These are phyloP conservation scores for Emericellopsis cladophorae DNA, from an alignment of 2,329 filamentous ascomycete genomes.

Conservation along the genomic window DNA sequence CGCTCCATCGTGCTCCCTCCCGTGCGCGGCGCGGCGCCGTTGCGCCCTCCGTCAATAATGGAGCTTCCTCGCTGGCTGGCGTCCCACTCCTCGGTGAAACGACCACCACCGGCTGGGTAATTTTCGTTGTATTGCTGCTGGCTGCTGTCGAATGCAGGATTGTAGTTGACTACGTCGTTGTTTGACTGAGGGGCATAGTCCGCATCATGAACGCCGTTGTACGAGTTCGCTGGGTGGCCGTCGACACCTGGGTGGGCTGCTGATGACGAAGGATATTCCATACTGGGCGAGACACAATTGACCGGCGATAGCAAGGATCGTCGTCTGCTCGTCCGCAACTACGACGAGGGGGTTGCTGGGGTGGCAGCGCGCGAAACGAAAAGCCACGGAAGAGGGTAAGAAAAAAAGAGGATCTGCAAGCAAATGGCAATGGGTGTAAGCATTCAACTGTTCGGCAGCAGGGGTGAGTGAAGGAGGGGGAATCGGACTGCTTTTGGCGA, in stretches of 20 bases:
- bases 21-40: slow-evolving; percentile 5
- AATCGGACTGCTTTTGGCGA: too few relatives aligned
- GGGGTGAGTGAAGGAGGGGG: too few relatives aligned
- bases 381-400: neutral
- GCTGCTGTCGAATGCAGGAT: neutral
- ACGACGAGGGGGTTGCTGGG: too few relatives aligned
- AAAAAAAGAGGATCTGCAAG: neutral
- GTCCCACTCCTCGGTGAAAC: slow-evolving; percentile 62
- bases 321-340: too few relatives aligned
- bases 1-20: slow-evolving; percentile 35
- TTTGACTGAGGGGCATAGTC: neutral
- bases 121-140: neutral
- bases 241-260: slow-evolving; percentile 2
- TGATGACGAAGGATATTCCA: slow-evolving; percentile 2
- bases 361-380: neutral
- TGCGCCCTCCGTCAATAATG: slow-evolving; percentile 36
- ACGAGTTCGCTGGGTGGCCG: slow-evolving; percentile 1
- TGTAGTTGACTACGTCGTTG: slow-evolving; percentile 1
- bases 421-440: too few relatives aligned
- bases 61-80: slow-evolving; percentile 55
- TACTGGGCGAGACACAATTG: neutral
- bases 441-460: too few relatives aligned
- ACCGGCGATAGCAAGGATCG: too few relatives aligned
- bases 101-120: slow-evolving; percentile 25
- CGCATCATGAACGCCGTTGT: slow-evolving; percentile 1